These are phyloP conservation scores for Lavandula angustifolia DNA, from an alignment of 257 asterid genomes.

Conservation along the genomic window DNA sequence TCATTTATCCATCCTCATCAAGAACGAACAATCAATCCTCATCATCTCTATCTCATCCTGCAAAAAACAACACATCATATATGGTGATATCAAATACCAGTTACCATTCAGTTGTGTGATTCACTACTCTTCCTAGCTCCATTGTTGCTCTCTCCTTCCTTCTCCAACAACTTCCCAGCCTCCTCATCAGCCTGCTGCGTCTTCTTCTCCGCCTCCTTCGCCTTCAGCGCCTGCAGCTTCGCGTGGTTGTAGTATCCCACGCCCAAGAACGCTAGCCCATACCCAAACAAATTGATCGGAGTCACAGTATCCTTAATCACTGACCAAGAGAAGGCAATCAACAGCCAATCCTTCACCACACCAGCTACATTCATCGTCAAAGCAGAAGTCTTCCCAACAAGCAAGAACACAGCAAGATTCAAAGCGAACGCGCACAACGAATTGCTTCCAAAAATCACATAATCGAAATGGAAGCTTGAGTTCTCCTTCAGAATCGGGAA, in stretches of 20 bases:
- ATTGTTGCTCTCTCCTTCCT: slow-evolving; percentile 36
- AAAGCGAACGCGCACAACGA: slow-evolving; percentile 63
- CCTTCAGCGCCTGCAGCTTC: slow-evolving; percentile 62
- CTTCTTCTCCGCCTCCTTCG: slow-evolving; percentile 63
- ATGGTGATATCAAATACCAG: neutral
- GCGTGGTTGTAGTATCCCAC: slow-evolving; percentile 64
- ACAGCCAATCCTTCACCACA: slow-evolving; percentile 71
- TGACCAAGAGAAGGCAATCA: slow-evolving; percentile 72
- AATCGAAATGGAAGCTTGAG: slow-evolving; percentile 56
- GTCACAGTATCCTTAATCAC: slow-evolving; percentile 75
- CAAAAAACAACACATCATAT: slow-evolving; percentile 16
- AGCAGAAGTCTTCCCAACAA: slow-evolving; percentile 73
- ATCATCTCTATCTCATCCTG: slow-evolving; percentile 14
- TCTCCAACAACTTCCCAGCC: slow-evolving; percentile 51
- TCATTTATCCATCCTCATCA: slow-evolving; percentile 24
- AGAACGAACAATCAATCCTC: slow-evolving; percentile 8
- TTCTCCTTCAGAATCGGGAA: slow-evolving; percentile 58
- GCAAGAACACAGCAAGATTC: slow-evolving; percentile 68
- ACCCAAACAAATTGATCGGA: slow-evolving; percentile 57
- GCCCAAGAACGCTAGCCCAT: slow-evolving; percentile 63
- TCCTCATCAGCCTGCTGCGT: slow-evolving; percentile 47
- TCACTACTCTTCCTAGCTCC: slow-evolving; percentile 44
- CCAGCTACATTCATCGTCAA: slow-evolving; percentile 82
- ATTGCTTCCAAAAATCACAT: slow-evolving; percentile 58
- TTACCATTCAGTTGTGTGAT: slow-evolving; percentile 34